Base-by-base conservation (phyloP, 1,139 yeast genomes). In the Candida labiduridarum region DNA sequence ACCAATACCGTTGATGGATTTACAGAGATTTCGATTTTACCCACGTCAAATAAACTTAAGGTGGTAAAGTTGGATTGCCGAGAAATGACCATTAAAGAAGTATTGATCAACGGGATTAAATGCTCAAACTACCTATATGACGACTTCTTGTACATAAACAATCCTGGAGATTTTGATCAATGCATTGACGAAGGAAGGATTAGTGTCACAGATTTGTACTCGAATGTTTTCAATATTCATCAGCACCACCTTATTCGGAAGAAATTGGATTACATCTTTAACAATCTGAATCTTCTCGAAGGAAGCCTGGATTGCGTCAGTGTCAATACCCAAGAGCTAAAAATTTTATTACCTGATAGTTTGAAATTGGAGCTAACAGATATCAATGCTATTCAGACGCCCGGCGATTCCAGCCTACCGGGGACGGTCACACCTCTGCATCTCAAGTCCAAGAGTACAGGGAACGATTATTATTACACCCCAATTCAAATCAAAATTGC, bases 1-100 rank as follows among this genome's bases (percentile, higher is more conserved):
- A 68, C 71, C 39, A 78, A 79, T 52, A 61, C 67, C 19, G 67
- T 85, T 10, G 67, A 68, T n/a, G 99, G 98, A 12, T 78, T 82
- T 58, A 90, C 98, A 0, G 97, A 91, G 63, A 71, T 94, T 35
- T 87, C 95, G 1, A 74, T 92, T 12, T 72, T 89, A 19, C 97
- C 98, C 0, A 72, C 84, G 2, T 82, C 85, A 16, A 80, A 82
- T 10, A 66, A 74, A 1, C 69, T 92, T 42, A 82, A 80, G 49
- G 72, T 74, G 12, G 74, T 94, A 31, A 80, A 82, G 49, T 72
- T 94, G 49, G 98, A 94, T 65, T 89, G 96, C 56, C 82, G 97
- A 51, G 92, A 89, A 53, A 80, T 90, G 70, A 72, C 71, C 44
- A 81, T 92, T 40, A 77, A 78, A 31, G 81, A 82, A 35, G 85